These are phyloP conservation scores for Penicillium ochrochloron DNA, from an alignment of 495 filamentous ascomycete species.

Conservation along the genomic window DNA sequence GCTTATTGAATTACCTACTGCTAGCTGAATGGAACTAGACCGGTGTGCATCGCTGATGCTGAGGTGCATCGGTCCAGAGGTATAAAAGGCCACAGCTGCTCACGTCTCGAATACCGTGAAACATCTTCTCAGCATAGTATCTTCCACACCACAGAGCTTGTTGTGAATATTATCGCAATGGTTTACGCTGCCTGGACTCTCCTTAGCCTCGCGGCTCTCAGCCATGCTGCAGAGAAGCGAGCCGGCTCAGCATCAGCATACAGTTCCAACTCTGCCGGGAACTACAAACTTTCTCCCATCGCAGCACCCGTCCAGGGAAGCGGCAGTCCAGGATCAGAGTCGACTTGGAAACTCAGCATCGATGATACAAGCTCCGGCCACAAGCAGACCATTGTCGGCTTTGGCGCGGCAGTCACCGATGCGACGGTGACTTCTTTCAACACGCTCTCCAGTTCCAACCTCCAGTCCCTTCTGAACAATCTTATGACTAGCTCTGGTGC, in stretches of 20 bases:
- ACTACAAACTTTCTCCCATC: conserved; percentile 47
- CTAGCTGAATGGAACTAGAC: neutral
- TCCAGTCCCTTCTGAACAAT: conserved; percentile 49
- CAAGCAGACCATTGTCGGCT: conserved; percentile 57
- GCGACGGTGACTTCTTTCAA: conserved; percentile 58
- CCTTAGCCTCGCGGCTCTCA: conserved; percentile 20
- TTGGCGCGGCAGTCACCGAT: conserved; percentile 61
- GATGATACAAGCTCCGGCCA: conserved; percentile 53
- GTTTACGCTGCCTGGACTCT: conserved; percentile 10
- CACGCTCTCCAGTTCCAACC: conserved; percentile 40
- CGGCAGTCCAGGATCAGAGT: conserved; percentile 44
- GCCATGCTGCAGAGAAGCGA: conserved; percentile 27
- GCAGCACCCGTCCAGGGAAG: conserved; percentile 47
- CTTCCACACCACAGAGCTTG: neutral
- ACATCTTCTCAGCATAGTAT: neutral
- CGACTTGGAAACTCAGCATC: conserved; percentile 53
- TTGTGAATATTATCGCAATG: neutral
- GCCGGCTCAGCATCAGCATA: conserved; percentile 40
- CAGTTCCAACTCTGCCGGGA: conserved; percentile 50
- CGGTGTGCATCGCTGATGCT: neutral
- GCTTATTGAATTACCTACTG: neutral
- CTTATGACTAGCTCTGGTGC: conserved; percentile 53
- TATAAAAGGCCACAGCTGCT: neutral
- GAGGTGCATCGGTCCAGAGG: neutral
- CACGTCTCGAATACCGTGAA: neutral